Conservation (phyloP, 331 rosid genomes). For the Malus hybrid region DNA sequence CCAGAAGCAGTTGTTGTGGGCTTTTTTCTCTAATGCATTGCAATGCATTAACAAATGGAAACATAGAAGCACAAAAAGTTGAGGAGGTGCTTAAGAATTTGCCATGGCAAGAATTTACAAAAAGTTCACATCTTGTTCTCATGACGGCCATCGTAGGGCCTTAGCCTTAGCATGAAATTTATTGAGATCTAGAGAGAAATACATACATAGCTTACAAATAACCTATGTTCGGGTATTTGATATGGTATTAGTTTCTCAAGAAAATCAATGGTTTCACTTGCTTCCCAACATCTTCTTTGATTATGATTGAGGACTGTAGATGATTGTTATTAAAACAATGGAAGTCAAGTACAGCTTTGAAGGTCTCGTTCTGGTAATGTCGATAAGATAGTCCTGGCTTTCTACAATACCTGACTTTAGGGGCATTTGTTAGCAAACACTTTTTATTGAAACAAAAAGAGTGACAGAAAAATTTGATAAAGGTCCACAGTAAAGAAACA, state of each 20-base stretch:
- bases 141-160: not conserved
- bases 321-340: not conserved
- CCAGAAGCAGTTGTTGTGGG: not conserved
- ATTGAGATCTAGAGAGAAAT: not conserved
- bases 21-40: not conserved
- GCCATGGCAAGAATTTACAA: not conserved
- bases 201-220: not conserved
- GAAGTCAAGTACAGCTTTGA: not conserved
- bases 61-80: not conserved
- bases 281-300: not conserved
- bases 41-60: not conserved
- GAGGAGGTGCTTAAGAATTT: not conserved
- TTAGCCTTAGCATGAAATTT: not conserved
- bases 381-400: not conserved
- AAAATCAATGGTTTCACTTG: not conserved
- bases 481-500: not conserved
- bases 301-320: not conserved
- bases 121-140: not conserved
- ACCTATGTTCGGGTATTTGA: not conserved
- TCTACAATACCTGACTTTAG: not conserved
- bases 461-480: not conserved
- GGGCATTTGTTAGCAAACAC: not conserved
- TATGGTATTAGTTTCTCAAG: not conserved
- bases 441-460: not conserved
- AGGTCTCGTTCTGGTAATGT: not conserved